Evolutionary conservation across 148 eudicot species (phyloP).

Genomic region (Rhododendron molle): DNA sequence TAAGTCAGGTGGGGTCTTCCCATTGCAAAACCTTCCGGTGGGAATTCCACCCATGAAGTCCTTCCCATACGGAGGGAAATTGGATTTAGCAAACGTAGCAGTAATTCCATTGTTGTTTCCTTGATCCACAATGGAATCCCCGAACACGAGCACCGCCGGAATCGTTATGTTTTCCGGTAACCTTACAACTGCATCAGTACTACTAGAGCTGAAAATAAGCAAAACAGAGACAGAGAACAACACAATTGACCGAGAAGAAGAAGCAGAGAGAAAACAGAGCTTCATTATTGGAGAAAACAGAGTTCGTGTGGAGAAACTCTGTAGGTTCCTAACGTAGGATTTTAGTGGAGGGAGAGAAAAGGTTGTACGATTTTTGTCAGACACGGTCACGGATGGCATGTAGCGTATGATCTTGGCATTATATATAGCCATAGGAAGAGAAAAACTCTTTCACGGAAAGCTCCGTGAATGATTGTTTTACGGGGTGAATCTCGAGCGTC

Average conservation of each 20-base stretch:
- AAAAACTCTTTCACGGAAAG: no score
- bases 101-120: constrained; percentile 46
- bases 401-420: neutral
- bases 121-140: constrained; percentile 67
- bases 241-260: neutral
- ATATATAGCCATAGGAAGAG: no score
- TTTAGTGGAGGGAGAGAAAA: neutral
- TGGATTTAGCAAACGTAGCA: constrained; percentile 28
- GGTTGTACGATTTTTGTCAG: neutral
- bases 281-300: neutral
- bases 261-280: neutral
- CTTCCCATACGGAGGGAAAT: constrained; percentile 58
- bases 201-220: neutral
- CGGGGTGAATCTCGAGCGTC: no score
- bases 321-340: no score
- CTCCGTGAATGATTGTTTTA: no score
- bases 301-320: neutral
- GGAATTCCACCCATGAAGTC: constrained; percentile 50
- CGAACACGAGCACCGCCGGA: constrained; percentile 52
- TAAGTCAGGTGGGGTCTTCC: constrained; percentile 62
- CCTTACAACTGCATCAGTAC: constrained; percentile 10
- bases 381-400: neutral
- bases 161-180: constrained; percentile 39
- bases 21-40: constrained; percentile 71
- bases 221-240: neutral